Evolutionary conservation across 169 alveolate genomes (phyloP), one percentile per base, ranked within the genome.

Genomic region (Plasmodium billcollinsi): DNA sequence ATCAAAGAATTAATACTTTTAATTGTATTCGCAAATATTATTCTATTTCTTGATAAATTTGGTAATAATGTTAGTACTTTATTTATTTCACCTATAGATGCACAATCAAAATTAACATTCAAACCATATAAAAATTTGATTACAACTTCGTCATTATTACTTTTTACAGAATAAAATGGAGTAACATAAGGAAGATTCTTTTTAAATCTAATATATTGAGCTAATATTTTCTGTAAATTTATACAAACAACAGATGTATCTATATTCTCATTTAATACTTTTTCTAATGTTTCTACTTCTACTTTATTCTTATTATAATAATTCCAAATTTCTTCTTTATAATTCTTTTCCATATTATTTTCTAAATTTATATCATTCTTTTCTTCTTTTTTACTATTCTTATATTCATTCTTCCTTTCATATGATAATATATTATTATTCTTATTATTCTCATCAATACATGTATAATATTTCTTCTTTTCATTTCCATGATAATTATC

Each of bases 31-130:
- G 92, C 92, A 59, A 43, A 85, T 7, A 85, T 85, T 8, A 85
- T 85, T 71, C 92, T 63, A 7, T 71, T 52, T 71, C 88, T 56
- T 29, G 69, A 15, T 0, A 85, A 7, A 1, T 85, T 18, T 21
- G 92, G 88, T 2, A 85, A 21, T 2, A 85, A 2, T 2, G 47
- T 71, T 4, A 45, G 45, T 20, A 85, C 29, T 33, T 71, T 70
- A 5, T 59, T 85, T 24, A 85, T 66, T 26, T 85, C 92, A 1
- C 92, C 92, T 20, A 71, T 58, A 0, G 92, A 85, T 1, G 92
- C 92, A 49, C 92, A 85, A 63, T 85, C 92, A 85, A 85, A 85
- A 61, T 70, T 85, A 39, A 76, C 59, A 39, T 85, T 85, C 45
- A 85, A n/a, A 6, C 88, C 92, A 58, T 85, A 85, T 45, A 85